Base-by-base conservation (phyloP, 345 rosid species). In the Erucastrum elatum region DNA sequence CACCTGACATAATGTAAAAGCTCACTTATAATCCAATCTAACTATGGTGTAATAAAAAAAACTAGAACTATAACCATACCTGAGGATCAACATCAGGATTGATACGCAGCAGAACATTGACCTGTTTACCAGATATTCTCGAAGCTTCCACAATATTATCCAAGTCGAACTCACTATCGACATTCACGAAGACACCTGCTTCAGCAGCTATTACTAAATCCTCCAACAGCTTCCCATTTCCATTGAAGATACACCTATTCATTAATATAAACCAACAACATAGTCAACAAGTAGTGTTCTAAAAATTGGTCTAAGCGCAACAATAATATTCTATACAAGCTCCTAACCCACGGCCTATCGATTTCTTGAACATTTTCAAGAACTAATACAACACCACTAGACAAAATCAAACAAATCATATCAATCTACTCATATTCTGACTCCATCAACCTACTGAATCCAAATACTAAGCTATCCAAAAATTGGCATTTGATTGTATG, bases 1-100 rank as follows among this genome's bases (percentile, higher is more conserved):
- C 58, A 95, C 98, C 99, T 93, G 59, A 44, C 3, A 64, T 13
- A 63, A 59, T 4, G 66, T 25, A 66, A 83, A 12, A 70, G 17
- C 17, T 53, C 31, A 29, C 2, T 29, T 4, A 29, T 29, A 27
- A 2, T 29, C 30, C 30, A 29, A 29, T 2, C 30, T 29, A 29
- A 29, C 5, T 8, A n/a, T 29, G 1, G 37, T 46, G 33, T 21
- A 6, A 12, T 12, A 27, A 21, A 21, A 2, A 0, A 27, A 30
- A 21, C 31, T 1, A 44, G 25, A 31, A 59, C 1, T 4, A 35
- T 12, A 29, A 64, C 12, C 74, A 53, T 82, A 94, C 99, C 98
- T 93, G 99, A 82, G 98, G 98, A 77, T 96, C 98, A 17, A 95
- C 99, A 72, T 95, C 99, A 2, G 99, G 99, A 82, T 95, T 95